Conservation (phyloP, 345 rosid genomes). For the Melaleuca quinquenervia region DNA sequence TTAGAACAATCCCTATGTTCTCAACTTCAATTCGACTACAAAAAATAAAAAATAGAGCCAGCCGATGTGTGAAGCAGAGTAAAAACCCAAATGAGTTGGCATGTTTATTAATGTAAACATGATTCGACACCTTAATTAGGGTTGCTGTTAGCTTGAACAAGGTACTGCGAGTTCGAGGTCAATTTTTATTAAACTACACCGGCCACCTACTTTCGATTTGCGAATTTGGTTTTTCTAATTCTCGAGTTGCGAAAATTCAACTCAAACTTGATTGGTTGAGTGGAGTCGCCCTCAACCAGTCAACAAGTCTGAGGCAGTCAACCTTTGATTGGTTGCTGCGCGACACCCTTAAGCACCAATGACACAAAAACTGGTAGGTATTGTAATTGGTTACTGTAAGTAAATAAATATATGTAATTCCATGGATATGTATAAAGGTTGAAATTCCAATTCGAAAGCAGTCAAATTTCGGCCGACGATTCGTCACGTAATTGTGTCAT, state of each 20-base stretch:
- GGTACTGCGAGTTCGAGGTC: background rate
- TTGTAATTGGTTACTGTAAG: background rate
- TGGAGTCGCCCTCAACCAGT: background rate
- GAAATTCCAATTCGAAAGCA: background rate
- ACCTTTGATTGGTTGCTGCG: background rate
- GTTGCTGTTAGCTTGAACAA: background rate
- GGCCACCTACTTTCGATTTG: background rate
- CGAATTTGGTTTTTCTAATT: background rate
- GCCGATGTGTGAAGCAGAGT: background rate
- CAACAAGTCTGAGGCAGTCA: background rate
- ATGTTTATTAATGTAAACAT: background rate
- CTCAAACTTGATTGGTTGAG: background rate
- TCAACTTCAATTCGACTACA: background rate
- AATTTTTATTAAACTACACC: no score
- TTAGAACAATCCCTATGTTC: rapidly evolving
- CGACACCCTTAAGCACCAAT: background rate
- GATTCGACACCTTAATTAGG: background rate
- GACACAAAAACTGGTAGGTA: background rate
- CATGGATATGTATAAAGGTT: background rate
- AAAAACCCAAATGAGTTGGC: background rate
- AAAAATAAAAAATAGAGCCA: background rate
- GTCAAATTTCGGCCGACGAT: background rate
- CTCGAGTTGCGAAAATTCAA: background rate
- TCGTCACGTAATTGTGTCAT: background rate
- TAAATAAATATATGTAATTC: background rate